Evolutionary conservation across 2,329 filamentous ascomycete species (phyloP).

Genomic region (Aspergillus sp.): DNA sequence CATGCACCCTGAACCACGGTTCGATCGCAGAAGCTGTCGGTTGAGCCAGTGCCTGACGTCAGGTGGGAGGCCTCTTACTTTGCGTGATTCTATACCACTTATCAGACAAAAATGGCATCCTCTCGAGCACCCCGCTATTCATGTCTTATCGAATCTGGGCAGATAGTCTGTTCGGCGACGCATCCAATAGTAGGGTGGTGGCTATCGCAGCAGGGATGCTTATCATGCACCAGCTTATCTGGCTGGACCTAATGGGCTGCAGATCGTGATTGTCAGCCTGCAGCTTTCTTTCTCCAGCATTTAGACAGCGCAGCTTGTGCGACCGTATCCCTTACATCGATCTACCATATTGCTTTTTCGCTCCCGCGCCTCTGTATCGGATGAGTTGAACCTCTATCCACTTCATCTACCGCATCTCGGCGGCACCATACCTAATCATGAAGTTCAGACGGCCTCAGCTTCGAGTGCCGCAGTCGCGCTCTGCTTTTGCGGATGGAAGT

Average conservation of each 20-base stretch:
- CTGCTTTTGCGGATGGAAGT: slow-evolving; percentile 49
- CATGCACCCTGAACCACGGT: not conserved
- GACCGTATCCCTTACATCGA: slow-evolving; percentile 1
- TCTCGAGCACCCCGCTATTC: not conserved
- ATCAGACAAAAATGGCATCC: not conserved
- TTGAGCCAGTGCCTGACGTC: not conserved
- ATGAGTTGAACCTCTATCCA: not conserved
- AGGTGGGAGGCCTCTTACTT: not conserved
- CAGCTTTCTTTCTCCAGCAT: not conserved
- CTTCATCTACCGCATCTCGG: not conserved
- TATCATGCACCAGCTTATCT: slow-evolving; percentile 8
- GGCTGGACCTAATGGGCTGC: not conserved
- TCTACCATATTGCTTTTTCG: not conserved
- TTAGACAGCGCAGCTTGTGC: not conserved
- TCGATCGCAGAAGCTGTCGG: not conserved
- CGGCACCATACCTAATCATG: slow-evolving; percentile 14
- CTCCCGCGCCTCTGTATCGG: not conserved
- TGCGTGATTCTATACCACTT: not conserved
- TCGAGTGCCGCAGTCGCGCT: slow-evolving; percentile 48
- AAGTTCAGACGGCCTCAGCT: slow-evolving; percentile 43
- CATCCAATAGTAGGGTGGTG: slow-evolving; percentile 2
- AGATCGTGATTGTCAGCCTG: slow-evolving; percentile 1
- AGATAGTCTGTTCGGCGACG: not conserved
- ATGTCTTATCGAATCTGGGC: not conserved
- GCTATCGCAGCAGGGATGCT: slow-evolving; percentile 1